These are phyloP conservation scores for Nakazawaea holstii DNA, from an alignment of 805 yeast species.

Conservation along the genomic window DNA sequence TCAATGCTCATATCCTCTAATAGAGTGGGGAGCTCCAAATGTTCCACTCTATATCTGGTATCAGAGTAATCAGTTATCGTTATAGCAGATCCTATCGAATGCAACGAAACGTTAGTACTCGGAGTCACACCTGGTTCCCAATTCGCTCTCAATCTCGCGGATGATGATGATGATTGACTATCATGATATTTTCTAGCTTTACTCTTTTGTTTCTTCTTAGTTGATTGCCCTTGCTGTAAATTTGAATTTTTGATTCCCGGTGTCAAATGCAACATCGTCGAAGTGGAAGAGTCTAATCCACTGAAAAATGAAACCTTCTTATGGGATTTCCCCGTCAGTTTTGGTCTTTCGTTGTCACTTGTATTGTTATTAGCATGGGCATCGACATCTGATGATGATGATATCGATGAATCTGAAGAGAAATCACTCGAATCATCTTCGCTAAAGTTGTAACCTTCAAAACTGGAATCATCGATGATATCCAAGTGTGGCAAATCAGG, in stretches of 20 bases:
- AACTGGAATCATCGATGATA: slow-evolving; percentile 25
- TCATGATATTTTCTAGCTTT: slow-evolving; percentile 27
- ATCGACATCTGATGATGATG: not conserved
- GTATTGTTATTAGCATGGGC: too few species aligned
- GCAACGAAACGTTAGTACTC: slow-evolving; percentile 45
- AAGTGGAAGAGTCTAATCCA: not conserved
- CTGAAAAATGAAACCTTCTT: slow-evolving; percentile 5
- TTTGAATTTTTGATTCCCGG: not conserved
- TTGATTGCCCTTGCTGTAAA: not conserved
- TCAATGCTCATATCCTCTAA: slow-evolving; percentile 7
- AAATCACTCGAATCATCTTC: slow-evolving; percentile 13
- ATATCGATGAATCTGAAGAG: slow-evolving; percentile 1
- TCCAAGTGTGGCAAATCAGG: slow-evolving; percentile 33
- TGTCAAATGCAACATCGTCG: not conserved
- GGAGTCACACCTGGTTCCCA: slow-evolving; percentile 59
- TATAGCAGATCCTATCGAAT: slow-evolving; percentile 46
- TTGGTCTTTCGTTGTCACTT: not conserved
- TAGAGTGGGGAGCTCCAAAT: slow-evolving; percentile 30
- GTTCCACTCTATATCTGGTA: slow-evolving; percentile 36
- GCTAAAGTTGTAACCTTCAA: slow-evolving; percentile 22
- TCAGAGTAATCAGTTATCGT: slow-evolving; percentile 48
- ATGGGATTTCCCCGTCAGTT: not conserved
- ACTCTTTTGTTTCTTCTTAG: not conserved
- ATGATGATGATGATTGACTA: slow-evolving; percentile 28
- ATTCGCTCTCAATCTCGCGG: slow-evolving; percentile 35